These are phyloP conservation scores for Lentithecium fluviatile DNA, from an alignment of 495 filamentous ascomycete genomes.

Conservation along the genomic window DNA sequence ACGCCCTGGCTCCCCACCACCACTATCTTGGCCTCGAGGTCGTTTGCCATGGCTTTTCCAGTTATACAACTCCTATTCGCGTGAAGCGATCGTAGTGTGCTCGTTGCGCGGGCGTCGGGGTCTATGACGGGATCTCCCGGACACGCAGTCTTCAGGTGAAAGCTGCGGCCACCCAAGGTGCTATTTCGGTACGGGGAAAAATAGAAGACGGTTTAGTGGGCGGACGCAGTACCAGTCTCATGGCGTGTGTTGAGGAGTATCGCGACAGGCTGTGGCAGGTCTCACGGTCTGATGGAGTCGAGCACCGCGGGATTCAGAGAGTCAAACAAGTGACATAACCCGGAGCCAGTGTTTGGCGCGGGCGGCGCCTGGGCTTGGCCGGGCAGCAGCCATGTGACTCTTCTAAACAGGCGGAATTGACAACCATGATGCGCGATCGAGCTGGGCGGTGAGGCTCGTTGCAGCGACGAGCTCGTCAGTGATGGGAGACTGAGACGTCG, in stretches of 20 bases:
- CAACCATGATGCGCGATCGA: not conserved
- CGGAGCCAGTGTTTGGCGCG: conserved; percentile 2
- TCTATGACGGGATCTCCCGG: conserved; percentile 5
- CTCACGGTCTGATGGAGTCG: conserved; percentile 13
- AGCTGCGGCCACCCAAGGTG: not conserved
- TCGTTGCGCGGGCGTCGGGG: conserved; percentile 8
- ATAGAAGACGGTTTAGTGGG: not conserved
- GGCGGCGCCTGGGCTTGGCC: not conserved
- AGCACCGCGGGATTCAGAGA: not conserved
- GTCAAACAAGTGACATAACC: conserved; percentile 15
- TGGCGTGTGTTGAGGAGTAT: conserved; percentile 8
- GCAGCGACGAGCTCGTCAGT: not conserved
- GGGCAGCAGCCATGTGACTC: conserved; percentile 5
- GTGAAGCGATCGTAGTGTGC: not conserved
- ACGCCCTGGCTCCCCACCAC: conserved; percentile 61
- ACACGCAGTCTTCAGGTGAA: conserved; percentile 9
- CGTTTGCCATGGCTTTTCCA: conserved; percentile 58
- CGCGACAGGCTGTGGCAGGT: conserved; percentile 8
- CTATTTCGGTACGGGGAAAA: not conserved
- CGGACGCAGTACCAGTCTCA: conserved; percentile 20
- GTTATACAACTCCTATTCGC: not conserved
- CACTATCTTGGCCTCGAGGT: conserved; percentile 66
- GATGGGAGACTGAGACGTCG: not conserved
- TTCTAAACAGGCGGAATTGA: not conserved
- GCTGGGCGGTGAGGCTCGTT: not conserved